Conservation (phyloP, 2,329 filamentous ascomycete genomes). For the Eurotiales sp. region DNA sequence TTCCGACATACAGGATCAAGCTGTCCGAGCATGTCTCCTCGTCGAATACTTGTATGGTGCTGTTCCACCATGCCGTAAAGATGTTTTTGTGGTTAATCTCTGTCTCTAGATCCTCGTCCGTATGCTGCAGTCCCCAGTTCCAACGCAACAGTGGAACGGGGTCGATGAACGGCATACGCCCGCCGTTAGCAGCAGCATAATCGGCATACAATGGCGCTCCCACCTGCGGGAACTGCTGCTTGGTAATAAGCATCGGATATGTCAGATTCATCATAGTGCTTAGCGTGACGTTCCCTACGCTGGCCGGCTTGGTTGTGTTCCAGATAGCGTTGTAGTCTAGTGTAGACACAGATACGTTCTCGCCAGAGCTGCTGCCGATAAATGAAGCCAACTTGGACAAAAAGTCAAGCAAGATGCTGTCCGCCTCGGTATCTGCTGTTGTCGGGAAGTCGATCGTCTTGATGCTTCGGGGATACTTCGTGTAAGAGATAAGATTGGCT, state of each 20-base stretch:
- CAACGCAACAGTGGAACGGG: conserved; percentile 48
- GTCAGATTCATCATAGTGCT: conserved; percentile 22
- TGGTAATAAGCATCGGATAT: conserved; percentile 24
- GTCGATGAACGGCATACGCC: conserved; percentile 48
- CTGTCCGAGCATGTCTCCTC: conserved; percentile 45
- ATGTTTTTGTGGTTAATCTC: conserved; percentile 50
- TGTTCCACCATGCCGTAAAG: conserved; percentile 42
- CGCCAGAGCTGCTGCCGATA: conserved; percentile 22
- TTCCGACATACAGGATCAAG: background rate
- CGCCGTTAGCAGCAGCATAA: conserved; percentile 46
- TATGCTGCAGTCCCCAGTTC: conserved; percentile 43
- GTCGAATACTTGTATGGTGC: conserved; percentile 38
- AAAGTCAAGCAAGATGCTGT: conserved; percentile 42
- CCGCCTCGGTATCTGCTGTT: conserved; percentile 26
- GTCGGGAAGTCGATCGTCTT: conserved; percentile 42
- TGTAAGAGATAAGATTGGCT: background rate
- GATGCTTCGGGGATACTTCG: conserved; percentile 18
- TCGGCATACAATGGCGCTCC: conserved; percentile 49
- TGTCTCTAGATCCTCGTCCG: conserved; percentile 36
- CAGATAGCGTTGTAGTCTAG: conserved; percentile 19
- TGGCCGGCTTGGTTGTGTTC: conserved; percentile 25
- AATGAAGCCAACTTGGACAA: conserved; percentile 42
- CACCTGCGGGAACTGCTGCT: conserved; percentile 44
- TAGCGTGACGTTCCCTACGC: conserved; percentile 29
- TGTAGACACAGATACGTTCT: conserved; percentile 3